Base-by-base conservation (phyloP, 257 asterid genomes). In the Cruciata laevipes region DNA sequence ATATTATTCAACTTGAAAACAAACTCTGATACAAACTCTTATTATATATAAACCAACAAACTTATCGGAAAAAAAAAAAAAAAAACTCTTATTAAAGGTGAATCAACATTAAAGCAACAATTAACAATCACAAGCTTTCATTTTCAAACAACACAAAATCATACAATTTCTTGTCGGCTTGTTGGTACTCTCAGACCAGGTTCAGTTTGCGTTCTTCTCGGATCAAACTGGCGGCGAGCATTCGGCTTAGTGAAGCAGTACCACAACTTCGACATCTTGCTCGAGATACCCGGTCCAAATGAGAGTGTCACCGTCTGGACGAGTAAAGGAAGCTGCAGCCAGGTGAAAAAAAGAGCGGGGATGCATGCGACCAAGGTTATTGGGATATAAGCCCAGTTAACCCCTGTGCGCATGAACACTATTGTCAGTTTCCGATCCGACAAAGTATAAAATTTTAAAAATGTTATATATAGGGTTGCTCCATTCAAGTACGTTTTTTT, bases 341-440 rank as follows among this genome's bases (percentile, higher is more conserved):
- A 13, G 10, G 62, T 27, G 18, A 69, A 74, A 13, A 65, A 37
- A 2, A 25, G 10, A 9, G 67, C 69, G 0, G 64, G 71, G 13
- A 63, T 4, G 38, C 74, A 69, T 21, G 78, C 68, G 20, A 74
- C 30, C 27, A 35, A 20, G 37, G 60, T 51, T 0, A 74, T 40
- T 4, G 74, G 70, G 3, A 69, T 12, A 32, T 40, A 33, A 32
- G 53, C 60, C 55, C 71, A 60, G 5, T 20, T 53, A 18, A 53
- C 27, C 25, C 59, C 25, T n/a, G 59, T 3, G 20, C 5, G 25
- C 12, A 53, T n/a, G 25, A 3, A 53, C 3, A 18, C 12, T 40
- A 17, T 4, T 40, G 17, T 40, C 18, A 40, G 49, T 1, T 40
- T 40, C 13, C 12, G 13, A 12, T 40, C 17, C 0, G 49, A 12